Base-by-base conservation (phyloP, 495 filamentous ascomycete species). In the Aspergillus affinis region DNA sequence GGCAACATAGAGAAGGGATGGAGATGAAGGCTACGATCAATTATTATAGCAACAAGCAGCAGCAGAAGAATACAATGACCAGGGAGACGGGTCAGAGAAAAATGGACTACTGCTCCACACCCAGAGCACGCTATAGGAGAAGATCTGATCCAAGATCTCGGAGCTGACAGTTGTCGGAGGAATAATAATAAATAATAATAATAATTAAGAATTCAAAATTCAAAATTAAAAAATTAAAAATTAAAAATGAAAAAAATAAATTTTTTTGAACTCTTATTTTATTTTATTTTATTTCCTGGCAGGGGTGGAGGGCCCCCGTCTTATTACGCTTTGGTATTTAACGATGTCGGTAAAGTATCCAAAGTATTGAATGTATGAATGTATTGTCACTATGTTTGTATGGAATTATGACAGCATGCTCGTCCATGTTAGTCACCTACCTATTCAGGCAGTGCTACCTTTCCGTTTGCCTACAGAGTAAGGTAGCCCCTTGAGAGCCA, bases 91-190 rank as follows among this genome's bases (percentile, higher is more conserved):
- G 67, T 75, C 73, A 66, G 66, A 67, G 65, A 71, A 71, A 70
- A 71, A 72, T 72, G 69, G 51, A 32, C 65, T 66, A 65, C 58
- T 60, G 70, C 65, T 71, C 69, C 69, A 74, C 71, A 63, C 65
- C 51, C 58, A 44, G 65, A 70, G 68, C 74, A 75, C 71, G 71
- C 72, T 73, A 77, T 75, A 68, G 61, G 65, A 72, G 72, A 77
- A 75, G 75, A 77, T 77, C 75, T 74, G 75, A 77, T 73, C 75
- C 72, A 75, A 75, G 75, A 77, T 77, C 75, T 77, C 67, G 73
- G 73, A 77, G 73, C 72, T 77, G 73, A 77, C 75, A 76, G 70
- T 75, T 75, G 63, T 69, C 67, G 67, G 64, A 69, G 61, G 65
- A 65, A 68, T 65, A 65, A 65, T 55, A 48, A 54, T 54, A 59